phyloP scores from a whole-genome alignment of 768 basidiomycete genomes.

The Termitomyces heimii region DNA sequence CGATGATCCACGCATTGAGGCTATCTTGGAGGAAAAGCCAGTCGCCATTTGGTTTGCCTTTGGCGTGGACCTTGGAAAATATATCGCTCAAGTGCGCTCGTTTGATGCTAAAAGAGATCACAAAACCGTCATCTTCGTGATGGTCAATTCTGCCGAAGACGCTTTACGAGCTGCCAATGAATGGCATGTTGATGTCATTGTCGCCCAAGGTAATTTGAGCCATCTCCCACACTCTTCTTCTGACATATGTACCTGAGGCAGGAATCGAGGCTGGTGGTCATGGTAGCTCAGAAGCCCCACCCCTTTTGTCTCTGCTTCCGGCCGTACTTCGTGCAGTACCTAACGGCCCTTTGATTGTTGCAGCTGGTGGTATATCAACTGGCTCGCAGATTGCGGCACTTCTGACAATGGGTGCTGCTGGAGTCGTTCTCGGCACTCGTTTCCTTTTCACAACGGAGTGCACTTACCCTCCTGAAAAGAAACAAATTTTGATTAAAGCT shows the following conservation, averaged over 20 bases:
- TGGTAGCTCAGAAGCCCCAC: constrained; percentile 30
- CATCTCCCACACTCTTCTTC: background rate
- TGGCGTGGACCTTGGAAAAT: constrained; percentile 42
- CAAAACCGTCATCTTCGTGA: constrained; percentile 47
- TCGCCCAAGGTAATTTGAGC: constrained; percentile 49
- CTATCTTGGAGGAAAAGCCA: constrained; percentile 40
- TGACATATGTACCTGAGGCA: constrained; percentile 22
- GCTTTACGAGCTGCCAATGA: constrained; percentile 40
- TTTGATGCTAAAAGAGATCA: constrained; percentile 29
- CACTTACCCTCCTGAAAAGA: constrained; percentile 29
- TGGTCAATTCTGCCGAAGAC: constrained; percentile 41
- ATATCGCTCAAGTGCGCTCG: constrained; percentile 43
- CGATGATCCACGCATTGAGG: constrained; percentile 29
- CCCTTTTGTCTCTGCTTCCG: constrained; percentile 30
- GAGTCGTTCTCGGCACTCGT: constrained; percentile 41
- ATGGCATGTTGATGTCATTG: constrained; percentile 54
- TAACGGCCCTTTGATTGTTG: constrained; percentile 31
- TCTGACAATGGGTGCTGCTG: constrained; percentile 39
- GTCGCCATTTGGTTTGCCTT: constrained; percentile 60
- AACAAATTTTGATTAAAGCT: constrained; percentile 30
- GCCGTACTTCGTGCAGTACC: constrained; percentile 26
- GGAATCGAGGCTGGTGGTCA: constrained; percentile 49
- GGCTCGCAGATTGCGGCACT: constrained; percentile 36
- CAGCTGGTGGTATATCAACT: constrained; percentile 43
- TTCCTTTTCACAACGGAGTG: constrained; percentile 41